Evolutionary conservation across 2,329 filamentous ascomycete species (phyloP), one percentile per base, ranked within the genome.

Genomic region (Neofusicoccum ribis): DNA sequence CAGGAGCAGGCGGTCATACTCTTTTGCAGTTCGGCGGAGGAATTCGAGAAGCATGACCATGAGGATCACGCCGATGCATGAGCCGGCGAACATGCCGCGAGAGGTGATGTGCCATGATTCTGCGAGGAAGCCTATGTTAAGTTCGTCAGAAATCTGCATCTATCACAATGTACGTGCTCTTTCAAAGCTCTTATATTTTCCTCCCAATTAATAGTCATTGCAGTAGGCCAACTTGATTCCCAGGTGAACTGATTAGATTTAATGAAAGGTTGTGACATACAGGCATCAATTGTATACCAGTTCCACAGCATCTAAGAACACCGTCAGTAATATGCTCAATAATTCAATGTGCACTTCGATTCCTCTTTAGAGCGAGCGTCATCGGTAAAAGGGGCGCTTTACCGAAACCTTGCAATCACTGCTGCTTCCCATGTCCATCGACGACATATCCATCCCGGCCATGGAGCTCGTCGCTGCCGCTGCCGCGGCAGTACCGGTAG

Each of bases 11-110:
- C 85, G 82, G 75, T 95, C 91, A 76, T 89, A 94, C 75, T 93
- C 90, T 70, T 90, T 88, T 69, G 85, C 83, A 27, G 84, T 71
- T 36, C 91, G 89, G 58, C 92, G 89, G 23, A 95, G 83, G 65
- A 88, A 80, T 73, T 95, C 91, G 70, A 95, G 88, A 5, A 79
- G 72, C 61, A 94, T 83, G 69, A 91, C 89, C 62, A 96, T 86
- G n/a, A 89, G 79, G 67, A 92, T 82, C 41, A 92, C 88, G 67
- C 90, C 91, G 72, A 96, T 89, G 79, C 91, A 95, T 61, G 88
- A 90, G 23, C 89, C 91, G 54, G 89, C 91, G 73, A 96, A 94
- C 84, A 89, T 89, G 75, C 85, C 88, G 2, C 77, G 79, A 27
- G 88, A 89, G 15, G 80, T 88, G 75, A 94, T 85, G 72, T 88